Conservation (phyloP, 2,329 filamentous ascomycete genomes). For the Penicillium sp. region DNA sequence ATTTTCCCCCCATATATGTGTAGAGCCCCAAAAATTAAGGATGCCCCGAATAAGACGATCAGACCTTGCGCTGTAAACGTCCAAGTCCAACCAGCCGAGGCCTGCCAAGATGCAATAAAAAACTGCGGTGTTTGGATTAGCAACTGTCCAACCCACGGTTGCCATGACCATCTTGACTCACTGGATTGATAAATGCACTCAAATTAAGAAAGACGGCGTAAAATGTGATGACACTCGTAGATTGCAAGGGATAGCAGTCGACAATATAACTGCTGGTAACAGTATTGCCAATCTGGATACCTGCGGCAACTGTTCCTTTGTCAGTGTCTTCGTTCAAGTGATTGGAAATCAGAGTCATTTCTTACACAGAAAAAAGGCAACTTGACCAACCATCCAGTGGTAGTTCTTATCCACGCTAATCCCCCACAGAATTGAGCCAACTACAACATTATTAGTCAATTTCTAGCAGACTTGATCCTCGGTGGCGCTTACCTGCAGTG, state of each 20-base stretch:
- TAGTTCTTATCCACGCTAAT: conserved; percentile 57
- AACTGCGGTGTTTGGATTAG: conserved; percentile 39
- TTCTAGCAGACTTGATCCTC: neutral
- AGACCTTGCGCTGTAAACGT: conserved; percentile 55
- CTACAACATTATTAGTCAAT: conserved; percentile 12
- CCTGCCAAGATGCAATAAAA: conserved; percentile 56
- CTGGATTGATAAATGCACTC: conserved; percentile 52
- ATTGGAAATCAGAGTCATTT: conserved; percentile 5
- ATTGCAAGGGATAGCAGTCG: conserved; percentile 60
- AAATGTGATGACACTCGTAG: conserved; percentile 59
- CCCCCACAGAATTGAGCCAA: conserved; percentile 60
- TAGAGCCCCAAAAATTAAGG: conserved; percentile 43
- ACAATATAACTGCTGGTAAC: conserved; percentile 58
- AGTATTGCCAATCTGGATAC: conserved; percentile 62
- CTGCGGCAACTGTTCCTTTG: conserved; percentile 51
- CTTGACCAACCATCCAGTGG: conserved; percentile 62
- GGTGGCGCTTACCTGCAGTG: conserved; percentile 42
- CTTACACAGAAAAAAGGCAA: conserved; percentile 60
- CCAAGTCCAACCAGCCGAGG: conserved; percentile 54
- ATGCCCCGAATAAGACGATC: conserved; percentile 48
- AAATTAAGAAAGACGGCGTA: conserved; percentile 59
- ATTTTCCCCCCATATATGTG: conserved; percentile 48
- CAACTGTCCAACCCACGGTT: neutral
- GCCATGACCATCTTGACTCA: conserved; percentile 23
- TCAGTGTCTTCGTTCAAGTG: neutral